Base-by-base conservation (phyloP, 371 early-diverging fungal species). In the Batrachochytrium dendrobatidis region DNA sequence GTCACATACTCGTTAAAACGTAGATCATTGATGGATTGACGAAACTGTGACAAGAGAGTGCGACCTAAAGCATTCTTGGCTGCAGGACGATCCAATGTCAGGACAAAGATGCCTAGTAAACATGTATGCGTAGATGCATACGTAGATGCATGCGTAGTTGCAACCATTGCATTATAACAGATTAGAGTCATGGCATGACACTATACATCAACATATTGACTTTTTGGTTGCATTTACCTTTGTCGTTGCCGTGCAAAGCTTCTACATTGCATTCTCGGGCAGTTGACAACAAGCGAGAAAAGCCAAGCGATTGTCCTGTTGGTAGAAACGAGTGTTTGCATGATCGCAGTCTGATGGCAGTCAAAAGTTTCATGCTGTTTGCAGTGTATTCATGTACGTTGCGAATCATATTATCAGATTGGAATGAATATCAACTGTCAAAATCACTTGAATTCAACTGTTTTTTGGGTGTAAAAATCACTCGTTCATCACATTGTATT, bases 51-150 rank as follows among this genome's bases (percentile, higher is more conserved):
- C 31, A 96, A 74, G 24, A 96, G 75, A 54, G 81, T 79, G 30
- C 83, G 76, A 2, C 94, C 94, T 24, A 96, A 70, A 8, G 97
- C 95, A 69, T 96, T 96, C 69, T 83, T 90, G 12, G 91, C 87
- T 29, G 75, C 71, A 35, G 97, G 94, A 3, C 95, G 82, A 74
- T 94, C 86, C 59, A 96, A 74, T 60, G 85, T 83, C 34, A 96
- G 60, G 10, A 92, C 80, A 26, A 85, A 67, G 56, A 95, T 92
- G 39, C 95, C 96, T 79, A 56, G 15, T n/a, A n/a, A 3, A 24
- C n/a, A 43, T 12, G 60, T 31, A 25, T 46, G 33, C 57, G 12
- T 7, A 59, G 29, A 55, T 25, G 29, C 30, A 43, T 2, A 33
- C 32, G 5, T 15, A 34, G 20, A 53, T 34, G 20, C 51, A 32